Conservation (phyloP, 2,329 filamentous ascomycete genomes). For the Diaporthe sp. region DNA sequence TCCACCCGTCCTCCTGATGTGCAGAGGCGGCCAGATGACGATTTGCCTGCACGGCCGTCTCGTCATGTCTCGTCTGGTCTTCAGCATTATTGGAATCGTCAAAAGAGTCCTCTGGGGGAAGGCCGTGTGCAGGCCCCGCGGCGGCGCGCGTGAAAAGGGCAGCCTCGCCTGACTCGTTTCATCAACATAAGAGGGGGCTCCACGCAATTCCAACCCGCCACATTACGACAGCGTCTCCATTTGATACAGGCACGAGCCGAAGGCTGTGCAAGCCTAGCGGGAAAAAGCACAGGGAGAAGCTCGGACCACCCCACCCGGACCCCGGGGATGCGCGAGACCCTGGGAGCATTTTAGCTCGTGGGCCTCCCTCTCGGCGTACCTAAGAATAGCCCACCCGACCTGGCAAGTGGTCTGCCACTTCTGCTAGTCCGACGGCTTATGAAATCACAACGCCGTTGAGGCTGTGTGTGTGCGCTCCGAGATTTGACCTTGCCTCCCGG, state of each 20-base stretch:
- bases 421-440: background rate
- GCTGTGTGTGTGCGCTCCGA: constrained; percentile 12
- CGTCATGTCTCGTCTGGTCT: constrained; percentile 22
- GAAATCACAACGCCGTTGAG: constrained; percentile 14
- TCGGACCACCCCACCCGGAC: constrained; percentile 10
- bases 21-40: background rate
- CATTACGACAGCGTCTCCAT: constrained; percentile 28
- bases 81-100: constrained; percentile 26
- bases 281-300: background rate
- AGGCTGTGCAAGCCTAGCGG: constrained; percentile 23
- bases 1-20: constrained; percentile 1
- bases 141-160: background rate
- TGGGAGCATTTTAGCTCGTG: constrained; percentile 14
- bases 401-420: too few species aligned
- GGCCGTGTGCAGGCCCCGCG: background rate
- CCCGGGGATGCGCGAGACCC: background rate
- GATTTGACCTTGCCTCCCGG: constrained; percentile 13
- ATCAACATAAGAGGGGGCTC: constrained; percentile 1
- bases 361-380: constrained; percentile 13
- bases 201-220: constrained; percentile 32
- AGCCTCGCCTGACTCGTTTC: constrained; percentile 29
- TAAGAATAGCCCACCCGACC: constrained; percentile 22
- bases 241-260: background rate
- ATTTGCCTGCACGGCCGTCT: constrained; percentile 13
- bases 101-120: background rate